phyloP scores from a whole-genome alignment of 352 stramenopile genomes.

The Globisporangium paroecandrum region DNA sequence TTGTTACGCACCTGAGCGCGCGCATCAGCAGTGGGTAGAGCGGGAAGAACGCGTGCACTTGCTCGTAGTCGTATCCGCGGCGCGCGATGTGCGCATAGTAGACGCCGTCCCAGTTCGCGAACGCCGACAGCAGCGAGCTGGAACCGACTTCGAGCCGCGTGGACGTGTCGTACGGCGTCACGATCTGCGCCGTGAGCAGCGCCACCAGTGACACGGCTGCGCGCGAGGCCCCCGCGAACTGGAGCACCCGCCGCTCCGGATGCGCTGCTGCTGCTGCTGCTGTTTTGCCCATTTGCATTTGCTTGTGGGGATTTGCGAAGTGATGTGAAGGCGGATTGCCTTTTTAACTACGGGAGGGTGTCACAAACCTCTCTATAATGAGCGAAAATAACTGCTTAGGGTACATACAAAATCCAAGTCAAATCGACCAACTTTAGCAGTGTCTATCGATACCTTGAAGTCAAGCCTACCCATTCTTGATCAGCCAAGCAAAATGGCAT shows the following conservation, averaged over 20 bases:
- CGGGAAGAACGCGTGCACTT: conserved; percentile 83
- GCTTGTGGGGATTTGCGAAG: not conserved
- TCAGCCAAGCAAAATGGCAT: not conserved
- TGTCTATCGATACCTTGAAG: not conserved
- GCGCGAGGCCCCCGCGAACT: conserved; percentile 47
- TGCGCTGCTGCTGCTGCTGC: not conserved
- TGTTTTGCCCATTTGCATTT: not conserved
- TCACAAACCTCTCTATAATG: not conserved
- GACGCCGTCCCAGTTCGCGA: conserved; percentile 86
- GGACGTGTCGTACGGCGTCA: conserved; percentile 73
- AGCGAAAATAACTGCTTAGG: not conserved
- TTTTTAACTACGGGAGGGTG: not conserved
- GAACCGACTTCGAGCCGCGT: conserved; percentile 26
- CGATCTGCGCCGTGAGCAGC: conserved; percentile 36
- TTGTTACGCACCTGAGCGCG: conserved; percentile 15
- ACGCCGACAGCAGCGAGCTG: conserved; percentile 29
- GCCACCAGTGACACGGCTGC: conserved; percentile 44
- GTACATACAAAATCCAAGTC: not conserved
- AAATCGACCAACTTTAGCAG: not conserved
- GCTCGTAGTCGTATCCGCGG: conserved; percentile 81
- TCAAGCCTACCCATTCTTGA: too few relatives aligned
- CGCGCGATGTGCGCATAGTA: conserved; percentile 75
- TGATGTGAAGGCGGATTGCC: not conserved
- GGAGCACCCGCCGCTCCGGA: conserved; percentile 33
- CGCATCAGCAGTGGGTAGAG: conserved; percentile 65